phyloP scores from a whole-genome alignment of 495 filamentous ascomycete species.

The Niebla homalea region DNA sequence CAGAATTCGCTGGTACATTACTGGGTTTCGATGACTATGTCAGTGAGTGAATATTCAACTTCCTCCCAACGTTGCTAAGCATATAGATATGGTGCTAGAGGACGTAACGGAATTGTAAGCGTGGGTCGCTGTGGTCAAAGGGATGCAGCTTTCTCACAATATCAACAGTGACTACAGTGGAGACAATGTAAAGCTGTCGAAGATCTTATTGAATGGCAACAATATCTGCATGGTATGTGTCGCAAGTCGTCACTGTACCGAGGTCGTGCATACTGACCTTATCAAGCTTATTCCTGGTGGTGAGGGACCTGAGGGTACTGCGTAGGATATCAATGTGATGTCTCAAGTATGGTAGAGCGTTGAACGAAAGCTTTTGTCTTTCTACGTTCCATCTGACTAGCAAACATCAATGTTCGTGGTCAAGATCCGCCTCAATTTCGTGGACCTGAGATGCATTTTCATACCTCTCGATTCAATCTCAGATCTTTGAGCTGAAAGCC shows the following conservation, averaged over 20 bases:
- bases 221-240: constrained; percentile 90
- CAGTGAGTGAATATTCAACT: constrained; percentile 52
- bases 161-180: constrained; percentile 72
- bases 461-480: background rate
- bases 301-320: constrained; percentile 48
- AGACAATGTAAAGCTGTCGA: constrained; percentile 70
- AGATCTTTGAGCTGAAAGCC: background rate
- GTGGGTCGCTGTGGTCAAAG: background rate
- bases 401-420: too few relatives aligned
- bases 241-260: background rate
- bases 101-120: constrained; percentile 94
- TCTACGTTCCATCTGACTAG: too few relatives aligned
- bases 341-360: background rate
- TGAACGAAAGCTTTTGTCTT: background rate
- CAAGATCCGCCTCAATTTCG: too few relatives aligned
- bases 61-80: constrained; percentile 3
- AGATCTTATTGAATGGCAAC: constrained; percentile 95
- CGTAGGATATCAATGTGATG: background rate
- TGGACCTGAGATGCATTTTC: too few relatives aligned
- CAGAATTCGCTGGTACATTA: constrained; percentile 88
- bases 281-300: constrained; percentile 74
- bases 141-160: background rate
- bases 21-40: constrained; percentile 98
- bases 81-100: constrained; percentile 87
- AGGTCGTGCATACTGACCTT: background rate